Base-by-base conservation (phyloP, 805 yeast species). In the Hanseniaspora occidentalis region DNA sequence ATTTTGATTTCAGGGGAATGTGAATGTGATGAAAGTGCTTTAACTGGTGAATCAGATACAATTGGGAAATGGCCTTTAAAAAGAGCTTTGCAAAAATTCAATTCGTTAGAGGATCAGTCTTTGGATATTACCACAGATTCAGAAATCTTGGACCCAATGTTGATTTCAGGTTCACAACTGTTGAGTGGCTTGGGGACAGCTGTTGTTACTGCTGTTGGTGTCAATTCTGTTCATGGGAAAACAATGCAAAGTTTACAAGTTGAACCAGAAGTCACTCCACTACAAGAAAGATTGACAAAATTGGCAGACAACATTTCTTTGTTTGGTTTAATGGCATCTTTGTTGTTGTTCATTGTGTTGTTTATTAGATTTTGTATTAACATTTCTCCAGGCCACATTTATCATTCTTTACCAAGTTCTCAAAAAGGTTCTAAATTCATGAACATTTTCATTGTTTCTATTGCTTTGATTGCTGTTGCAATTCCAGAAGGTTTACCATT, bases 401-500 rank as follows among this genome's bases (percentile, higher is more conserved):
- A 37, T 16, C 27, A 25, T 10, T 56, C 59, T 37, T 43, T 70
- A 6, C 57, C 73, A 0, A 62, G 84, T 6, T 73, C 95, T 6
- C 73, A 78, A 53, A 88, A 86, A 63, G 96, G 95, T 48, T 76
- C 84, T 41, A 72, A 71, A 48, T 88, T 88, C 50, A 66, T 92
- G 65, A 79, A 84, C 52, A 83, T 89, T 42, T 67, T 92, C 45
- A 92, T 92, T 53, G 84, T 92, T 19, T 81, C 97, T 1, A 82
- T 92, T 45, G 86, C 98, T 0, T 73, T 92, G 50, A 77, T 92
- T 22, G 98, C 89, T 13, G 98, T 92, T 38, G 99, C 98, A 0
- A 95, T 92, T n/a, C 99, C 99, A 3, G 99, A 92, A 63, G 99
- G 99, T 46, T 71, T 92, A 43, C 99, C 99, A 1, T 67, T 92